Evolutionary conservation across 2,329 filamentous ascomycete species (phyloP).

Genomic region (Aureobasidium sp.): DNA sequence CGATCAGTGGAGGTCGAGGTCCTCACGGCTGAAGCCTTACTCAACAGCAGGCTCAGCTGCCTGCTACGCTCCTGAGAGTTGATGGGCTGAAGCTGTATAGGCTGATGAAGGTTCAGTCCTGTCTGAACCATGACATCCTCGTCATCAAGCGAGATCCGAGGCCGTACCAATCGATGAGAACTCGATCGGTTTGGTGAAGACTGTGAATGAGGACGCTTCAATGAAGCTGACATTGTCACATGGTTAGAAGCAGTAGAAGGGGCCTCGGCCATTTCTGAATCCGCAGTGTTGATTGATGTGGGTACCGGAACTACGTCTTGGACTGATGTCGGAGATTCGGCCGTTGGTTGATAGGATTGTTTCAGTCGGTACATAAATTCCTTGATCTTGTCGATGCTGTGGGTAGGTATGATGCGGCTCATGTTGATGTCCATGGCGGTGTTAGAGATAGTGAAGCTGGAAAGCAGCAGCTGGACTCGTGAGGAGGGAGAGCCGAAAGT

Average conservation of each 20-base stretch:
- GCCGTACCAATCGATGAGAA: not conserved
- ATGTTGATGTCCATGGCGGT: not conserved
- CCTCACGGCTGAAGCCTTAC: not conserved
- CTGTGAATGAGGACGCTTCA: conserved; percentile 15
- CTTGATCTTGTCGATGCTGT: not conserved
- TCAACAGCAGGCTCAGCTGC: not conserved
- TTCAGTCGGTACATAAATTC: not conserved
- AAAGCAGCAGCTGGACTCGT: conserved; percentile 1
- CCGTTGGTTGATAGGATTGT: not conserved
- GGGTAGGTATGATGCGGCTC: not conserved
- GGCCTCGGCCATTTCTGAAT: not conserved
- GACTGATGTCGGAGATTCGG: not conserved
- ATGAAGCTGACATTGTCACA: not conserved
- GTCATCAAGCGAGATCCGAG: not conserved
- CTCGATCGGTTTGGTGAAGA: conserved; percentile 12
- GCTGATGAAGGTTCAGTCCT: conserved; percentile 23
- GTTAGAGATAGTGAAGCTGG: not conserved
- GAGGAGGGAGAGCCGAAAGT: not conserved
- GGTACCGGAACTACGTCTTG: not conserved
- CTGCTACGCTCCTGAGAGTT: not conserved
- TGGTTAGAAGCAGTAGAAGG: not conserved
- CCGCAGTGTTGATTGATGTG: not conserved
- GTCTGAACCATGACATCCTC: conserved; percentile 22
- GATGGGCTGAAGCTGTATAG: conserved; percentile 13
- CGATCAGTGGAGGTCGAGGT: not conserved